phyloP scores from a whole-genome alignment of 352 stramenopile genomes.

The Phytophthora meadii region DNA sequence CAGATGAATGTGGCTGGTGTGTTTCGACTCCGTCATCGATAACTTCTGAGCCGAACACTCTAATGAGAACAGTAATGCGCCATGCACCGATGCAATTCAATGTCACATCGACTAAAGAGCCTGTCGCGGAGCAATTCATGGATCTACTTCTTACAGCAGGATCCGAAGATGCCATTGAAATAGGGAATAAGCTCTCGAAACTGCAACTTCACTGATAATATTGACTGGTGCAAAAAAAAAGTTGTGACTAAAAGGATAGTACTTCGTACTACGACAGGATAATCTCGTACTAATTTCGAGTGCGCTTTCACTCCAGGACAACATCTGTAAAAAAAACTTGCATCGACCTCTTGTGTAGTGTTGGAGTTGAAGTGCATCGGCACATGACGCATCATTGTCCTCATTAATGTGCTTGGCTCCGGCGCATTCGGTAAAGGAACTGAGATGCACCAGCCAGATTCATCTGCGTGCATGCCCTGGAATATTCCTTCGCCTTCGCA shows the following conservation, averaged over 20 bases:
- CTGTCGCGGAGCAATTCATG: conserved; percentile 5
- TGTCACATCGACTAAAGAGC: background rate
- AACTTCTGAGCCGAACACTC: background rate
- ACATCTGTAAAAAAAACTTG: conserved; percentile 18
- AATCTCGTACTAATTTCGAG: conserved; percentile 20
- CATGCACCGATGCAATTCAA: conserved; percentile 11
- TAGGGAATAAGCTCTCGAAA: conserved; percentile 2
- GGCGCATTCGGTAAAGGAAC: conserved; percentile 3
- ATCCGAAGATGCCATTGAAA: conserved; percentile 1
- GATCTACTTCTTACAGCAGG: conserved; percentile 1
- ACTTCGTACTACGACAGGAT: no score
- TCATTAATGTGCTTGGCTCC: background rate
- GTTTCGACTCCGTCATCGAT: background rate
- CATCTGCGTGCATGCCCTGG: conserved; percentile 28
- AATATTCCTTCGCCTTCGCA: conserved; percentile 27
- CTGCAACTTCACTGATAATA: background rate
- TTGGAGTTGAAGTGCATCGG: conserved; percentile 28
- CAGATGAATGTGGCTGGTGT: conserved; percentile 19
- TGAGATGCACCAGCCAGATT: conserved; percentile 17
- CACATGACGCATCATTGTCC: conserved; percentile 23
- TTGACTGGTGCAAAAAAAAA: no score
- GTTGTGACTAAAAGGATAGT: no score
- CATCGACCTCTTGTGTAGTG: background rate
- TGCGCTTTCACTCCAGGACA: conserved; percentile 16
- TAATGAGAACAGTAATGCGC: conserved; percentile 7